These are phyloP conservation scores for Zasmidium cellare DNA, from an alignment of 2,329 filamentous ascomycete species.

Conservation along the genomic window DNA sequence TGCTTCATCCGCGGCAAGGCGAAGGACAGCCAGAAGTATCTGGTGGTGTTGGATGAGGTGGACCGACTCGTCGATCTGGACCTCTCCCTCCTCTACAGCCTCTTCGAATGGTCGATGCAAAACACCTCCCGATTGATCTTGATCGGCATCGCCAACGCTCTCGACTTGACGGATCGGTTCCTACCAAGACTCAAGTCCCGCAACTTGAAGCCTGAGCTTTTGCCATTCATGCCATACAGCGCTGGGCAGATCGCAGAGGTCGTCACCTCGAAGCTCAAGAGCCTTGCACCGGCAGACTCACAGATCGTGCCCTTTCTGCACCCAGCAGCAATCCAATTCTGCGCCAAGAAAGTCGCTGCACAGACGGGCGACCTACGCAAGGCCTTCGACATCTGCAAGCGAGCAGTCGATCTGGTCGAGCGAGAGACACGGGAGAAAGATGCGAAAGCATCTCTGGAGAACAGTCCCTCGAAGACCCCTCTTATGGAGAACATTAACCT, in stretches of 20 bases:
- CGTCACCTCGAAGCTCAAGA: conserved; percentile 78
- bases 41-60: conserved; percentile 93
- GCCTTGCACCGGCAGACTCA: conserved; percentile 49
- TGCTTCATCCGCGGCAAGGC: conserved; percentile 66
- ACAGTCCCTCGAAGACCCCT: conserved; percentile 68
- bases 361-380: conserved; percentile 94
- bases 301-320: conserved; percentile 79
- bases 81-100: conserved; percentile 80
- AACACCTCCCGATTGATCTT: conserved; percentile 77
- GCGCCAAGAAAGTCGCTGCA: conserved; percentile 89
- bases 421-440: conserved; percentile 76
- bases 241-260: conserved; percentile 84
- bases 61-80: conserved; percentile 90
- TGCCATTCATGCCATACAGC: conserved; percentile 92
- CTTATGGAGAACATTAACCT: conserved; percentile 81
- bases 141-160: conserved; percentile 91
- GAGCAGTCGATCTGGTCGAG: conserved; percentile 86
- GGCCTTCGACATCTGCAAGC: conserved; percentile 89
- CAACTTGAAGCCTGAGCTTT: conserved; percentile 83
- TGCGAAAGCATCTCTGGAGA: conserved; percentile 58
- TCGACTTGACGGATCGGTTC: conserved; percentile 93
- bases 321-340: conserved; percentile 88
- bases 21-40: conserved; percentile 59
- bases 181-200: conserved; percentile 89
- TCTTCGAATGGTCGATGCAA: conserved; percentile 96